phyloP scores from a whole-genome alignment of 805 yeast genomes.

The Candida schatavii region DNA sequence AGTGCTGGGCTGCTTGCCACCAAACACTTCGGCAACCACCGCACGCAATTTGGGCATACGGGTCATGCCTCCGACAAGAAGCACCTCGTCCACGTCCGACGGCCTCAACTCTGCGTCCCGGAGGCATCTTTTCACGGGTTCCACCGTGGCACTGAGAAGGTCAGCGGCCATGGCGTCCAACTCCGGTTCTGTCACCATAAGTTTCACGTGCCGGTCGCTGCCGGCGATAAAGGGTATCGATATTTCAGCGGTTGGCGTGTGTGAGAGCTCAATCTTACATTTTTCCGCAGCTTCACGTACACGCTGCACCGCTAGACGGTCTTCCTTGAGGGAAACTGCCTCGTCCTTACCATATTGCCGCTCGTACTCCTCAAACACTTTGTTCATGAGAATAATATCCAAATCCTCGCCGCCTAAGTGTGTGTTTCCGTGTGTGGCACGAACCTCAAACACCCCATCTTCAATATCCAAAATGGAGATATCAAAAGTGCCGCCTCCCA shows the following conservation, averaged over 20 bases:
- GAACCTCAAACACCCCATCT: conserved; percentile 77
- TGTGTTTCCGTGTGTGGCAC: conserved; percentile 82
- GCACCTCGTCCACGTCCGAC: conserved; percentile 68
- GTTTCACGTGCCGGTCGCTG: conserved; percentile 58
- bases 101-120: conserved; percentile 69
- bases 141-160: conserved; percentile 64
- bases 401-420: conserved; percentile 87
- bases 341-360: conserved; percentile 46
- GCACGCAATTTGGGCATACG: conserved; percentile 79
- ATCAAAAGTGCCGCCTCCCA: conserved; percentile 87
- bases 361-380: conserved; percentile 58
- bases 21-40: conserved; percentile 57
- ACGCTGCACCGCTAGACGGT: conserved; percentile 65
- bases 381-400: conserved; percentile 59
- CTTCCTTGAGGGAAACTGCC: conserved; percentile 36
- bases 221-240: conserved; percentile 68
- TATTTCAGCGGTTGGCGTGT: conserved; percentile 57
- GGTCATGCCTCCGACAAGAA: conserved; percentile 87
- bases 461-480: conserved; percentile 75
- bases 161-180: conserved; percentile 65
- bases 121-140: conserved; percentile 71
- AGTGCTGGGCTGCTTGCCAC: conserved; percentile 64
- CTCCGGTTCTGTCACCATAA: conserved; percentile 61
- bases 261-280: conserved; percentile 73
- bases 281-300: conserved; percentile 77